These are phyloP conservation scores for Solanum sejunctum DNA, from an alignment of 257 asterid species.

Conservation along the genomic window DNA sequence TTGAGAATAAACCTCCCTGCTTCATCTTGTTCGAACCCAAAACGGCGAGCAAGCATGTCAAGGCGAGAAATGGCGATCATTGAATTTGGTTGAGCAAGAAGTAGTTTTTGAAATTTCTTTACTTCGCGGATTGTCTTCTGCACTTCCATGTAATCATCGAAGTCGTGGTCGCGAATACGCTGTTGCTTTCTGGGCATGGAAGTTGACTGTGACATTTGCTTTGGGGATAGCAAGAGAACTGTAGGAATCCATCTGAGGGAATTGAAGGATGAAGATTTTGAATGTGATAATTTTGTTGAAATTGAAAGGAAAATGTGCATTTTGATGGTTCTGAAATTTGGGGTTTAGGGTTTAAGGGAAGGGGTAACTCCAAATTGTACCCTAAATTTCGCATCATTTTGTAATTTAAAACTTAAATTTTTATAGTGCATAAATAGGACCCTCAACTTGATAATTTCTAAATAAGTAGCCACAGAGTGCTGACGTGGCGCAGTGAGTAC, in stretches of 20 bases:
- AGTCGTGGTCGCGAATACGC: conserved; percentile 76
- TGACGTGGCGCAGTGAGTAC: no score
- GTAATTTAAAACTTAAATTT: no score
- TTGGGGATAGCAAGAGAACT: neutral
- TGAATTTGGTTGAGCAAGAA: conserved; percentile 47
- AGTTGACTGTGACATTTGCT: conserved; percentile 66
- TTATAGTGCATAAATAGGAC: no score
- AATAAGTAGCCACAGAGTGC: no score
- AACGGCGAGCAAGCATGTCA: conserved; percentile 50
- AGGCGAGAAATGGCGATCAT: conserved; percentile 53
- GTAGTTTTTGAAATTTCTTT: conserved; percentile 55
- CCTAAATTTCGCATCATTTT: no score
- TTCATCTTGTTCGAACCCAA: conserved; percentile 64
- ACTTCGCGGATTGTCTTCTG: conserved; percentile 72
- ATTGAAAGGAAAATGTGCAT: conserved; percentile 8
- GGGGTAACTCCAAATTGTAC: no score
- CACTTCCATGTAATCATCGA: conserved; percentile 74
- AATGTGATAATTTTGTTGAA: neutral
- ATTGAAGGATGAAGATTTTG: neutral
- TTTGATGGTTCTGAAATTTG: neutral
- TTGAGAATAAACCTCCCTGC: conserved; percentile 67
- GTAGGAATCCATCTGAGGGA: neutral
- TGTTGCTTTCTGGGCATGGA: conserved; percentile 68
- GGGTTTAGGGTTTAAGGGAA: neutral
- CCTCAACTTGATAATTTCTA: no score